Conservation (phyloP, 352 stramenopile species). For the Phytophthora tentaculata region DNA sequence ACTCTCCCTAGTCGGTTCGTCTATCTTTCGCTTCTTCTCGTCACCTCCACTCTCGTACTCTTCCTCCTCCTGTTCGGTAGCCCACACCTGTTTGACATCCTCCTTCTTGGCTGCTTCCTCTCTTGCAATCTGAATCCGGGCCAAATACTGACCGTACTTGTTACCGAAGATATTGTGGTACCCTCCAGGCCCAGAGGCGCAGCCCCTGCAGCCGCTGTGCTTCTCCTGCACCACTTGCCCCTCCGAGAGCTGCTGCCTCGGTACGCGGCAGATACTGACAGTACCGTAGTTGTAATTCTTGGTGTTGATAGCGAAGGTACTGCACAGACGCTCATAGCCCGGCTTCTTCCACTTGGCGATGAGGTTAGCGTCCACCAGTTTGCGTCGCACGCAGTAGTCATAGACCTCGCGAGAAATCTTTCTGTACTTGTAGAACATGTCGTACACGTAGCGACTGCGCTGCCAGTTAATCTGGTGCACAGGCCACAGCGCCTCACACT, state of each 20-base stretch:
- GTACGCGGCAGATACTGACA: slow-evolving; percentile 97
- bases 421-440: slow-evolving; percentile 99
- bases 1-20: slow-evolving; percentile 23
- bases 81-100: slow-evolving; percentile 48
- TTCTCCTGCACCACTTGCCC: slow-evolving; percentile 91
- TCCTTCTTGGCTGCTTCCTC: slow-evolving; percentile 65
- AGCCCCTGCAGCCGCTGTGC: slow-evolving; percentile 97
- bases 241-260: slow-evolving; percentile 92
- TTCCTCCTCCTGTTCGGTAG: slow-evolving; percentile 67
- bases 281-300: slow-evolving; percentile 99
- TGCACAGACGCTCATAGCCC: slow-evolving; percentile 98
- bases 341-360: slow-evolving; percentile 99
- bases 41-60: slow-evolving; percentile 55
- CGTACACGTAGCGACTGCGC: slow-evolving; percentile 98
- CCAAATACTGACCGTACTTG: slow-evolving; percentile 99
- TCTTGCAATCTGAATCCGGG: slow-evolving; percentile 94
- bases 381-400: slow-evolving; percentile 96
- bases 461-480: slow-evolving; percentile 99
- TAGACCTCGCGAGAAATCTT: slow-evolving; percentile 96
- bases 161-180: slow-evolving; percentile 99
- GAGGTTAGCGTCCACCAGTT: slow-evolving; percentile 96
- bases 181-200: slow-evolving; percentile 92
- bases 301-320: slow-evolving; percentile 98
- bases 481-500: slow-evolving; percentile 98
- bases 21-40: slow-evolving; percentile 43